Evolutionary conservation across 345 rosid genomes (phyloP).

Genomic region (Melaleuca alternifolia): DNA sequence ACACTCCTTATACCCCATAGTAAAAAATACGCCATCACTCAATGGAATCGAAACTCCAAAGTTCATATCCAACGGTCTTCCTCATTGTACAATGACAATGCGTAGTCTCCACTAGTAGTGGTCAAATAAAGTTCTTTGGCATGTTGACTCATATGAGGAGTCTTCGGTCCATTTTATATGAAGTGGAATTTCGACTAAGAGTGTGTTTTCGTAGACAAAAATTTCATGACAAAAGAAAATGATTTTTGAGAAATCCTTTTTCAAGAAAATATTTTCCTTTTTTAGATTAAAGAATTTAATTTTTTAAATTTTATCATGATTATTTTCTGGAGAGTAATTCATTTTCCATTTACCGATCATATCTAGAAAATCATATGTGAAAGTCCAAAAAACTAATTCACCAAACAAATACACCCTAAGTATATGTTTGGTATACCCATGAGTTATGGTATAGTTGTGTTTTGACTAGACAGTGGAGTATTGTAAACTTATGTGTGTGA

Average conservation of each 20-base stretch:
- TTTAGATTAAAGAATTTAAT: background rate
- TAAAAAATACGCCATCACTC: too few relatives aligned
- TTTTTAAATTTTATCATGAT: background rate
- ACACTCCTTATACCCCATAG: too few relatives aligned
- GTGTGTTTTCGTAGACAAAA: fast-evolving
- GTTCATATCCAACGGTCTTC: too few relatives aligned
- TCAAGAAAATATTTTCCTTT: background rate
- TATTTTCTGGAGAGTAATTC: background rate
- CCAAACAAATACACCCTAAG: background rate
- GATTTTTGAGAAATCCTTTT: background rate
- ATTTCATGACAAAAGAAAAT: background rate
- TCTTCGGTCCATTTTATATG: background rate
- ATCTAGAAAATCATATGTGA: background rate
- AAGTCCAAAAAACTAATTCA: background rate
- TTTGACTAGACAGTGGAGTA: background rate
- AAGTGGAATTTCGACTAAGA: background rate
- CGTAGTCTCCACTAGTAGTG: background rate
- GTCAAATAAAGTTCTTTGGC: background rate
- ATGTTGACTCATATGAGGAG: background rate
- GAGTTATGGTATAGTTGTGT: background rate
- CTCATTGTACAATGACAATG: background rate
- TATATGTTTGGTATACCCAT: background rate
- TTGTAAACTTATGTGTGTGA: background rate
- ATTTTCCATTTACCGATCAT: background rate
- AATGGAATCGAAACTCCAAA: too few relatives aligned